Conservation (phyloP, 2,329 filamentous ascomycete genomes). For the Eutypa lata region DNA sequence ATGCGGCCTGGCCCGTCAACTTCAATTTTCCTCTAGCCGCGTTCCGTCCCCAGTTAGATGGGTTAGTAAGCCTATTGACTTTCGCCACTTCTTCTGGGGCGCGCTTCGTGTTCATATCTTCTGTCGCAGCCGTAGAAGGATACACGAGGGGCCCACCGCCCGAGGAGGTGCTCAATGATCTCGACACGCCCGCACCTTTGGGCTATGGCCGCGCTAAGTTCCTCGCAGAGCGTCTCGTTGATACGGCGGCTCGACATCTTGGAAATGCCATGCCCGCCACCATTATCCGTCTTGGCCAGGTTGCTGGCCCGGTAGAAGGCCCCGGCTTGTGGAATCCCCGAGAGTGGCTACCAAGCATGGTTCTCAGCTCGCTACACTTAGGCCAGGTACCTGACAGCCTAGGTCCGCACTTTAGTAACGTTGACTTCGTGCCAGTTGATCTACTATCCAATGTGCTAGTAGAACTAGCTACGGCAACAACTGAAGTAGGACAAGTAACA, state of each 20-base stretch:
- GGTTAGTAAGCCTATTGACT: conserved; percentile 36
- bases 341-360: conserved; percentile 37
- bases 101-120: not conserved
- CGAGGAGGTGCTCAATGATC: not conserved
- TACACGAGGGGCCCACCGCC: not conserved
- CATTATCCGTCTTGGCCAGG: not conserved
- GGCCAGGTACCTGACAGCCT: conserved; percentile 32
- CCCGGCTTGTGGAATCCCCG: conserved; percentile 32
- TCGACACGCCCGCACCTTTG: not conserved
- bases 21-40: conserved; percentile 45
- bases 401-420: conserved; percentile 16
- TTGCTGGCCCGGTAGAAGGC: not conserved
- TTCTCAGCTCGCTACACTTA: conserved; percentile 29
- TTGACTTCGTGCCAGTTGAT: not conserved
- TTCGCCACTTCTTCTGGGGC: not conserved
- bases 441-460: not conserved
- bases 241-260: not conserved
- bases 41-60: conserved; percentile 43
- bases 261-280: not conserved
- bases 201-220: not conserved
- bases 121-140: not conserved
- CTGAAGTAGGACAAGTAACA: not conserved
- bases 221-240: not conserved
- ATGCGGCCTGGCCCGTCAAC: conserved; percentile 49
- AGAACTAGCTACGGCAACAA: not conserved